A percentile compares a stretch with the other conserved stretches of the same genome.
phyloP scores from a whole-genome alignment of 306 rosid genomes.

The barrel medic (Medicago truncatula) region MtrunA17r5.0-ANR NC_053049.1:39800001-39800500 shows the following conservation, averaged over 20 bases:
- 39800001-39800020: conserved; percentile 51
- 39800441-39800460: conserved; percentile 76
- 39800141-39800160: conserved; percentile 3
- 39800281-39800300: conserved; percentile 1
- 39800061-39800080: conserved; percentile 74
- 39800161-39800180: conserved; percentile 19
- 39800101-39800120: conserved; percentile 60
- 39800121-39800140: conserved; percentile 1
- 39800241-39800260: conserved; percentile 22
- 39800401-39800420: conserved; percentile 80
- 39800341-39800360: conserved; percentile 58
- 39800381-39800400: conserved; percentile 92
- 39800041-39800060: conserved; percentile 96
- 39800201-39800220: neutral
- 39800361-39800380: conserved; percentile 88
- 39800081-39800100: conserved; percentile 90
- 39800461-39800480: conserved; percentile 71
- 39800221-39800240: neutral
- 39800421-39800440: conserved; percentile 83
- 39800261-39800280: neutral
- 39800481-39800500: conserved; percentile 27
- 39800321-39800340: conserved; percentile 29
- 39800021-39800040: conserved; percentile 83
- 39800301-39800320: conserved; percentile 1
- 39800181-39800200: conserved; percentile 11